phyloP scores from a whole-genome alignment of 2,329 filamentous ascomycete genomes.

The Plenodomus lindquistii region DNA sequence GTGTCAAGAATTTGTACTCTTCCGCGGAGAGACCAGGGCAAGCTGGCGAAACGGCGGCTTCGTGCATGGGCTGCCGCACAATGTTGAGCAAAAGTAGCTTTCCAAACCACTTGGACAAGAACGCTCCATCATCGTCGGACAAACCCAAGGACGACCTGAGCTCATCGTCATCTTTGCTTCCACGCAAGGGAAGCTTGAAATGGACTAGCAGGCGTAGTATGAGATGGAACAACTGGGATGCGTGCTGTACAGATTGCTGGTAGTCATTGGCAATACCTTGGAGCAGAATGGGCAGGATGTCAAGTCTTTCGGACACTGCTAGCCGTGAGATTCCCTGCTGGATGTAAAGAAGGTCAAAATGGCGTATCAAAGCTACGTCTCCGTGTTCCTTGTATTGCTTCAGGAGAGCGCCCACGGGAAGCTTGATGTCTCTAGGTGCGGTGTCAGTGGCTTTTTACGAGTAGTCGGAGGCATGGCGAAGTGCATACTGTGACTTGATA shows the following conservation, averaged over 20 bases:
- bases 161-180: slow-evolving; percentile 74
- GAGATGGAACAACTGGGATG: slow-evolving; percentile 76
- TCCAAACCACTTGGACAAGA: slow-evolving; percentile 74
- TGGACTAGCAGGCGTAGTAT: slow-evolving; percentile 75
- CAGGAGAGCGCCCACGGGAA: slow-evolving; percentile 82
- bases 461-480: background rate
- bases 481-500: slow-evolving; percentile 57
- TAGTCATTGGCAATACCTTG: slow-evolving; percentile 67
- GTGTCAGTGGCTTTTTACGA: slow-evolving; percentile 12
- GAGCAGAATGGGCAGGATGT: slow-evolving; percentile 72
- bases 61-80: slow-evolving; percentile 40
- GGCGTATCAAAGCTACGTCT: slow-evolving; percentile 72
- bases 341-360: slow-evolving; percentile 87
- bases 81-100: slow-evolving; percentile 71
- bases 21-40: slow-evolving; percentile 66
- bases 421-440: slow-evolving; percentile 60
- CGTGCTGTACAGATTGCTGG: slow-evolving; percentile 58
- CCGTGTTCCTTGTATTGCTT: slow-evolving; percentile 83
- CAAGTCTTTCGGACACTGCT: slow-evolving; percentile 65
- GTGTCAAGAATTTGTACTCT: slow-evolving; percentile 70
- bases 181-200: slow-evolving; percentile 72
- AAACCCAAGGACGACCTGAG: slow-evolving; percentile 71
- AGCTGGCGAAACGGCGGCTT: slow-evolving; percentile 44
- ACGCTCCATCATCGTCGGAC: slow-evolving; percentile 70
- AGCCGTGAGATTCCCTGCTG: slow-evolving; percentile 76